phyloP scores from a whole-genome alignment of 2,329 filamentous ascomycete genomes.

The Hymenoscyphus linearis region DNA sequence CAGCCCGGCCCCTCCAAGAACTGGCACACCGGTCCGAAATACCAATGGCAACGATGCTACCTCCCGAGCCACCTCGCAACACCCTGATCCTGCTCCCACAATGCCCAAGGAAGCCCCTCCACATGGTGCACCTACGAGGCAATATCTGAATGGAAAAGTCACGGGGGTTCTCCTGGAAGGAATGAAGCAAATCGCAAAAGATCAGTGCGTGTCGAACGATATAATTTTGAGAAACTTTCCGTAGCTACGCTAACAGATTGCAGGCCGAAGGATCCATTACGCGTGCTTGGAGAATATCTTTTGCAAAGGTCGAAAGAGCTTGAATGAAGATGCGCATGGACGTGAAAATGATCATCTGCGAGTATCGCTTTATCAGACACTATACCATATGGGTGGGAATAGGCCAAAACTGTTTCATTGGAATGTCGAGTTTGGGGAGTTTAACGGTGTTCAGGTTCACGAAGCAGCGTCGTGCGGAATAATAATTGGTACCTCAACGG shows the following conservation, averaged over 20 bases:
- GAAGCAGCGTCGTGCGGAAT: not conserved
- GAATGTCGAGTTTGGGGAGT: not conserved
- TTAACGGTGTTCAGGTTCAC: not conserved
- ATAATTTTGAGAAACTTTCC: not conserved
- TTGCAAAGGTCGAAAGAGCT: conserved; percentile 62
- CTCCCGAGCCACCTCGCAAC: conserved; percentile 52
- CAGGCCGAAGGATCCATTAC: conserved; percentile 63
- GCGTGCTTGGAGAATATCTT: conserved; percentile 65
- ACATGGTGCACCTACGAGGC: conserved; percentile 63
- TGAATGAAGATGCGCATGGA: conserved; percentile 36
- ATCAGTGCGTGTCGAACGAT: conserved; percentile 51
- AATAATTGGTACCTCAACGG: not conserved
- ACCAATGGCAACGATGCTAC: conserved; percentile 35
- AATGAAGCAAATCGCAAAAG: conserved; percentile 67
- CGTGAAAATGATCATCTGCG: conserved; percentile 6
- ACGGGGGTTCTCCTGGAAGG: conserved; percentile 65
- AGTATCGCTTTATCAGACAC: not conserved
- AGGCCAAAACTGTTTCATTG: not conserved
- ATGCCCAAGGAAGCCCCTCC: conserved; percentile 55
- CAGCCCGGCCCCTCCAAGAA: conserved; percentile 34
- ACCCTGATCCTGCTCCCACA: conserved; percentile 46
- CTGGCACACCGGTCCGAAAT: conserved; percentile 43
- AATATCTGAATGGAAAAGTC: conserved; percentile 67
- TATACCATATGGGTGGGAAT: not conserved
- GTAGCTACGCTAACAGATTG: conserved; percentile 6